phyloP scores from a whole-genome alignment of 352 stramenopile genomes.

The Globisporangium canariense region DNA sequence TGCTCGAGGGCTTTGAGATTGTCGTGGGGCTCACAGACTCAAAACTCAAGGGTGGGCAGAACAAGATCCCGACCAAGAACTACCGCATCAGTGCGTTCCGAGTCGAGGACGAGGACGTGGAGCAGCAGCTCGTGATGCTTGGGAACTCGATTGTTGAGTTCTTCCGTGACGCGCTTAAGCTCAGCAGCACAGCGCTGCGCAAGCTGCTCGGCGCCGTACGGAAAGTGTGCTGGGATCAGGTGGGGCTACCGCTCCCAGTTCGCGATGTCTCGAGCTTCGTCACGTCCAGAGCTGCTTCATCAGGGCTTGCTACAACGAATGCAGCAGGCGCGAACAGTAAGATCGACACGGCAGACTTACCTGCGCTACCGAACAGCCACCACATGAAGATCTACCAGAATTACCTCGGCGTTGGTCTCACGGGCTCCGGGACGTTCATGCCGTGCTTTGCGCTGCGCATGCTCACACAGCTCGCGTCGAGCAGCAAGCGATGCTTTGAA shows the following conservation, averaged over 20 bases:
- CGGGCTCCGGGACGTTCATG: conserved; percentile 52
- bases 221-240: conserved; percentile 68
- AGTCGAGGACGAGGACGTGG: conserved; percentile 82
- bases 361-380: conserved; percentile 42
- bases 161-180: conserved; percentile 66
- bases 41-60: conserved; percentile 71
- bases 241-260: conserved; percentile 44
- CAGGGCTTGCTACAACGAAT: neutral
- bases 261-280: conserved; percentile 2
- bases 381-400: conserved; percentile 83
- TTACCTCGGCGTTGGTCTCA: conserved; percentile 65
- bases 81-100: conserved; percentile 72
- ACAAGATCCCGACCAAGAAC: conserved; percentile 69
- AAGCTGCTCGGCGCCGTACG: conserved; percentile 61
- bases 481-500: conserved; percentile 71
- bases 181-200: conserved; percentile 55
- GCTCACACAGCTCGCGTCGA: conserved; percentile 72
- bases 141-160: conserved; percentile 85
- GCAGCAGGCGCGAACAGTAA: neutral
- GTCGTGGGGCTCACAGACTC: conserved; percentile 67
- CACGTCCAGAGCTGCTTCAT: neutral
- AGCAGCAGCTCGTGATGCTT: conserved; percentile 85
- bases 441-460: conserved; percentile 78
- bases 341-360: conserved; percentile 23
- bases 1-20: conserved; percentile 82